Conservation (phyloP, 73 alveolate species). For the Blepharisma stoltei region DNA sequence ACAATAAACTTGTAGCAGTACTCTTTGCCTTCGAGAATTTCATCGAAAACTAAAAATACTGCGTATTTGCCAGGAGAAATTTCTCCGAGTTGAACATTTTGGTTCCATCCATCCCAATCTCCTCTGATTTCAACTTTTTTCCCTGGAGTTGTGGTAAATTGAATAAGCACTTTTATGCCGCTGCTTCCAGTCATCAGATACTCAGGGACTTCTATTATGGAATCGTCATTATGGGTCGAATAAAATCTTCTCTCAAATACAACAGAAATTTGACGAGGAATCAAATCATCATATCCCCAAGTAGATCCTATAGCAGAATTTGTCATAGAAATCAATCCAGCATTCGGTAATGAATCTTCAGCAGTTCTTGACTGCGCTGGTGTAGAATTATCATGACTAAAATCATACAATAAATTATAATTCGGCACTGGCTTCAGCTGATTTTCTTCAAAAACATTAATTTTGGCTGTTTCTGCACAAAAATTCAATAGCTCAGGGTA, state of each 20-base stretch:
- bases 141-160: constrained; percentile 17
- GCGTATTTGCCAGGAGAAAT: background rate
- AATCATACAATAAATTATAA: constrained; percentile 72
- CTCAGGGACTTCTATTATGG: constrained; percentile 36
- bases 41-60: background rate
- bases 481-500: constrained; percentile 60
- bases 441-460: constrained; percentile 36
- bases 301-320: constrained; percentile 80
- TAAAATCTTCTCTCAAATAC: constrained; percentile 87
- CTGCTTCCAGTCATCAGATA: constrained; percentile 43
- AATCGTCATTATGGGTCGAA: constrained; percentile 26
- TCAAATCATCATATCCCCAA: constrained; percentile 86
- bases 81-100: background rate
- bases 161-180: constrained; percentile 29
- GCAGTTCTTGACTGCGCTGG: constrained; percentile 66
- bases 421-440: constrained; percentile 49
- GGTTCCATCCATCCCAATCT: constrained; percentile 82
- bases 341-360: constrained; percentile 68
- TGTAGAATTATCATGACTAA: constrained; percentile 95
- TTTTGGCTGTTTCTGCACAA: constrained; percentile 52
- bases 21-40: constrained; percentile 3
- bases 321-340: constrained; percentile 71
- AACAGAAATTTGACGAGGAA: constrained; percentile 80
- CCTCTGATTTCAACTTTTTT: constrained; percentile 60
- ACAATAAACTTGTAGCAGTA: constrained; percentile 65